Base-by-base conservation (phyloP, 345 rosid species). In the Euphorbia tirucalli region DNA sequence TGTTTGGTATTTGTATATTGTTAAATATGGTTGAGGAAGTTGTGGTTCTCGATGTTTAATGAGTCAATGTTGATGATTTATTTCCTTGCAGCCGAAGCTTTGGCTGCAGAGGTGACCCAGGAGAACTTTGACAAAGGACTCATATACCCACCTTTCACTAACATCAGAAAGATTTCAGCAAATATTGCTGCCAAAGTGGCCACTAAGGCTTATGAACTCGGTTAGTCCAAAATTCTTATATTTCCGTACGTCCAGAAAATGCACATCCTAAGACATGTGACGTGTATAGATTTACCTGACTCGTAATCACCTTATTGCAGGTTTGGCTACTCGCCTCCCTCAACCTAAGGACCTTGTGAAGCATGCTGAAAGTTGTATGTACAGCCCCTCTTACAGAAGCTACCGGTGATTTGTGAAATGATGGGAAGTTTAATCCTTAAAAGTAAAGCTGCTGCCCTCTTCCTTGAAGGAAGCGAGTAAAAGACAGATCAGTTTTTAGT, bases 141-240 rank as follows among this genome's bases (percentile, higher is more conserved):
- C 58, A 77, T 94, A 64, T 92, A 78, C 82, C 98, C 98, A 10
- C 97, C 98, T 48, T 90, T 94, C 69, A 80, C 75, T 61, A 80
- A 87, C 81, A 94, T 92, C 79, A 88, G 98, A 84, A 90, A 86
- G 88, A 94, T 94, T 65, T 94, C 98, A 4, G 98, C 98, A 37
- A 82, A 84, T 21, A 94, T 94, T 65, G 98, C 98, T 11, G 98
- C 98, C 19, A 74, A 66, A 15, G 98, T 94, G 65, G 96, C 97
- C 39, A 86, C 93, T 48, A 94, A 92, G 74, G 93, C 97, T 48
- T 92, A 92, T 43, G 98, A 94, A 80, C 97, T 92, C 2, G 97
- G 98, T 92, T 59, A 86, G 89, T 50, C 9, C 41, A 18, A 30
- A 0, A 1, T 35, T 0, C 44, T 49, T 6, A 28, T 14, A 37